Conservation (phyloP, 140 eudicot genomes). For the Bidens hawaiensis region DNA sequence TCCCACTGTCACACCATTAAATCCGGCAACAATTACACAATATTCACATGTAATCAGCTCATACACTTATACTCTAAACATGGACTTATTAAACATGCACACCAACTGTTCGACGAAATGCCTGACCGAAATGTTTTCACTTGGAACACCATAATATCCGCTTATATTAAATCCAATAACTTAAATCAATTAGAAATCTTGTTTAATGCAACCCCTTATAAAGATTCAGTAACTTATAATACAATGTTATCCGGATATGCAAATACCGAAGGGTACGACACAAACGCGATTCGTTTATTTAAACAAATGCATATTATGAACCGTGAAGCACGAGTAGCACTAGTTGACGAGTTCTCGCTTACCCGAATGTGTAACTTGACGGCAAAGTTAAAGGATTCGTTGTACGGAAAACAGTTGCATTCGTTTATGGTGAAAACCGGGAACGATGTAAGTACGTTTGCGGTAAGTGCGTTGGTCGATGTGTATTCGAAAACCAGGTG, state of each 20-base stretch:
- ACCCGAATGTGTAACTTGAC: constrained; percentile 75
- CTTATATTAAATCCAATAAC: constrained; percentile 48
- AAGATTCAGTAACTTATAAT: constrained; percentile 74
- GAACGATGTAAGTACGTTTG: constrained; percentile 50
- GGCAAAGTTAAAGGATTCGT: constrained; percentile 41
- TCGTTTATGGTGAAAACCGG: constrained; percentile 73
- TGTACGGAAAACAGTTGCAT: constrained; percentile 63
- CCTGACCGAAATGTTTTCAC: constrained; percentile 74
- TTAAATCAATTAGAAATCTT: constrained; percentile 35
- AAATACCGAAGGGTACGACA: constrained; percentile 44
- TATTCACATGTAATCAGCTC: constrained; percentile 49
- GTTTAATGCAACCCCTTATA: constrained; percentile 50
- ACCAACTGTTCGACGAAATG: constrained; percentile 87
- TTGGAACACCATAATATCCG: constrained; percentile 81
- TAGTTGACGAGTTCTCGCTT: constrained; percentile 75
- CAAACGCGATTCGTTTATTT: constrained; percentile 51
- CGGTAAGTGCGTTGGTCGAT: constrained; percentile 66
- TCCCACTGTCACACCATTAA: constrained; percentile 46
- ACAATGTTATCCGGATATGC: constrained; percentile 70
- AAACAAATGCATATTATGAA: constrained; percentile 38
- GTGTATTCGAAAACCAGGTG: constrained; percentile 90
- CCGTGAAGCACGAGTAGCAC: constrained; percentile 20
- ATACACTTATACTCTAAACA: constrained; percentile 55
- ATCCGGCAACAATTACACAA: constrained; percentile 33
- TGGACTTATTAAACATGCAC: constrained; percentile 40